Evolutionary conservation across 306 rosid genomes (phyloP).

Genomic region (Sicyos baderoa): DNA sequence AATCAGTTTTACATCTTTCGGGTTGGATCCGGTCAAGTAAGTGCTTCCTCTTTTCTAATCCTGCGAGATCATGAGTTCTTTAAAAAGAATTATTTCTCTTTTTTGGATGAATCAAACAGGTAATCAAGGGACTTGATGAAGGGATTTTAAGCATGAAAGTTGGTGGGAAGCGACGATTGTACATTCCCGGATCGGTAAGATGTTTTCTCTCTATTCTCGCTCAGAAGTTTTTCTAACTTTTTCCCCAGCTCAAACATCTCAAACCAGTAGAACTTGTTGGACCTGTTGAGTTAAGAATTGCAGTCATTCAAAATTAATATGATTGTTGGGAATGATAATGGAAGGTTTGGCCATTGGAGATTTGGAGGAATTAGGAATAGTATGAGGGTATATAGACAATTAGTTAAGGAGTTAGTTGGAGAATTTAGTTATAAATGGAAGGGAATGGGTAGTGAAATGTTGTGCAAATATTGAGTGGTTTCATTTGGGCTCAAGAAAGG

Average conservation of each 20-base stretch:
- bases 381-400: too few relatives aligned
- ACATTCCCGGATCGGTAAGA: constrained; percentile 85
- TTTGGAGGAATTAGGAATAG: too few relatives aligned
- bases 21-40: constrained; percentile 86
- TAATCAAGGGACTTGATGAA: constrained; percentile 94
- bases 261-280: background rate
- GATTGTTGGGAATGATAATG: background rate
- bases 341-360: too few relatives aligned
- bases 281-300: background rate
- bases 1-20: constrained; percentile 71
- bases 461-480: too few relatives aligned
- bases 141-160: constrained; percentile 77
- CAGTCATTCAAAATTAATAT: background rate
- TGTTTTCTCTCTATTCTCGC: constrained; percentile 16
- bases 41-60: background rate
- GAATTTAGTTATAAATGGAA: too few relatives aligned
- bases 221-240: background rate
- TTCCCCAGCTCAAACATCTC: background rate
- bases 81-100: too few relatives aligned
- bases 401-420: too few relatives aligned
- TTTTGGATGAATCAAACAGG: constrained; percentile 44
- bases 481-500: too few relatives aligned
- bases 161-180: constrained; percentile 87
- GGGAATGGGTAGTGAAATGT: too few relatives aligned
- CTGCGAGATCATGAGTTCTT: background rate